phyloP scores from a whole-genome alignment of 805 yeast genomes.

The Pichia ethanolica region DNA sequence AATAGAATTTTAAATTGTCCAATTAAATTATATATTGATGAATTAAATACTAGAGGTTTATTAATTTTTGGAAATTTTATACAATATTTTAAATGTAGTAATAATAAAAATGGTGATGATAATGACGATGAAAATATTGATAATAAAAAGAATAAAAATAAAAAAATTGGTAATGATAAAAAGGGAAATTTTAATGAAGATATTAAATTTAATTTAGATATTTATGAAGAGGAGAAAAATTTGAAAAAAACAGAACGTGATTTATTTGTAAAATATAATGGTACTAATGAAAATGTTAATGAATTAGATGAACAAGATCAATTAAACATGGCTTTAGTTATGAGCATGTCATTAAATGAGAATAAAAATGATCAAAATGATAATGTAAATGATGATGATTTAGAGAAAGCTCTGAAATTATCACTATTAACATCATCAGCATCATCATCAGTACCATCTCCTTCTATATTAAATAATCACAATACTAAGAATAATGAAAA shows the following conservation, averaged over 20 bases:
- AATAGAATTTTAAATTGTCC: neutral
- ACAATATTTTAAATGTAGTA: constrained; percentile 44
- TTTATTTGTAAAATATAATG: constrained; percentile 40
- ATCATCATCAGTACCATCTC: neutral
- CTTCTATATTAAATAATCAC: no score
- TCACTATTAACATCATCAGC: neutral
- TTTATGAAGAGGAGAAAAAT: constrained; percentile 22
- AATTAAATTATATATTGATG: constrained; percentile 14
- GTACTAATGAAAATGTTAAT: constrained; percentile 17
- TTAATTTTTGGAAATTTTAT: constrained; percentile 34
- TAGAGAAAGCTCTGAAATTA: neutral
- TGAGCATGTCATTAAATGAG: constrained; percentile 27
- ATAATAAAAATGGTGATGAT: constrained; percentile 15
- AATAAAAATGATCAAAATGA: neutral
- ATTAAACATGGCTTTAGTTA: constrained; percentile 35
- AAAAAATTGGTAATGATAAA: constrained; percentile 9
- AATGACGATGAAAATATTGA: constrained; percentile 1
- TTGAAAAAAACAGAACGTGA: constrained; percentile 16
- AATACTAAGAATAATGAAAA: neutral
- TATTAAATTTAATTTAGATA: constrained; percentile 29
- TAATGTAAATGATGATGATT: neutral
- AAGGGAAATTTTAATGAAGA: constrained; percentile 21
- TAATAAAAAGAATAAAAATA: constrained; percentile 10
- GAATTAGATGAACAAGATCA: constrained; percentile 34
- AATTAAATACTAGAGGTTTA: constrained; percentile 28